Evolutionary conservation across 306 rosid genomes (phyloP).

Genomic region (Mucuna pruriens): DNA sequence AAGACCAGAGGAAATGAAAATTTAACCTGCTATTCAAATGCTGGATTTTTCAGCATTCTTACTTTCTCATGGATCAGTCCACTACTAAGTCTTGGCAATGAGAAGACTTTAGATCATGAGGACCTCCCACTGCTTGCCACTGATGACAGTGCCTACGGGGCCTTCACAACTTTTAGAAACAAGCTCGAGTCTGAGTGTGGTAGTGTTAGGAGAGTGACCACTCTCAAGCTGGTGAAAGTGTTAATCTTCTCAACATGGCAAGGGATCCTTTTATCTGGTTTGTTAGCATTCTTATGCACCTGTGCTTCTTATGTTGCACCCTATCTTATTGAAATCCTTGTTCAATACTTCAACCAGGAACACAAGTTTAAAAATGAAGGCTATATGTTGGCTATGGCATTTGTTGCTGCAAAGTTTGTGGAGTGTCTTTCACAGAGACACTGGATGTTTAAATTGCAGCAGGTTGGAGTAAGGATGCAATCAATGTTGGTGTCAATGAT

Average conservation of each 20-base stretch:
- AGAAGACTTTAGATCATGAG: constrained; percentile 6
- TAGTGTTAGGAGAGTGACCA: neutral
- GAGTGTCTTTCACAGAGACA: neutral
- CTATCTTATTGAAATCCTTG: constrained; percentile 1
- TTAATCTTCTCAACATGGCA: neutral
- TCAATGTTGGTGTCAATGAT: constrained; percentile 7
- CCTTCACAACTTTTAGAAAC: neutral
- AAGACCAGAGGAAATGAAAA: neutral
- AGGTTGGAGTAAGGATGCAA: neutral
- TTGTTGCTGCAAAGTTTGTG: neutral
- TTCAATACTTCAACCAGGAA: neutral
- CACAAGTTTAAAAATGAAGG: neutral
- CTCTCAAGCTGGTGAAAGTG: neutral
- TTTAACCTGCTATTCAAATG: neutral
- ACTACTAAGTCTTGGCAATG: neutral
- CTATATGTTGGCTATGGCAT: neutral
- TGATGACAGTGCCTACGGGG: neutral
- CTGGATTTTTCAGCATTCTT: constrained; percentile 1
- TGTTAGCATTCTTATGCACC: neutral
- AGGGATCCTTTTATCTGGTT: neutral
- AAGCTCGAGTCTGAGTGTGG: neutral
- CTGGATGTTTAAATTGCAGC: neutral
- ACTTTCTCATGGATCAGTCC: constrained; percentile 3
- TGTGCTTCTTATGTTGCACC: neutral
- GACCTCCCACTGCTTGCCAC: neutral